Percentiles rank a stretch among this genome's conserved stretches.
Conservation (phyloP, 1,139 yeast species). For the Pichia sp. region DNA sequence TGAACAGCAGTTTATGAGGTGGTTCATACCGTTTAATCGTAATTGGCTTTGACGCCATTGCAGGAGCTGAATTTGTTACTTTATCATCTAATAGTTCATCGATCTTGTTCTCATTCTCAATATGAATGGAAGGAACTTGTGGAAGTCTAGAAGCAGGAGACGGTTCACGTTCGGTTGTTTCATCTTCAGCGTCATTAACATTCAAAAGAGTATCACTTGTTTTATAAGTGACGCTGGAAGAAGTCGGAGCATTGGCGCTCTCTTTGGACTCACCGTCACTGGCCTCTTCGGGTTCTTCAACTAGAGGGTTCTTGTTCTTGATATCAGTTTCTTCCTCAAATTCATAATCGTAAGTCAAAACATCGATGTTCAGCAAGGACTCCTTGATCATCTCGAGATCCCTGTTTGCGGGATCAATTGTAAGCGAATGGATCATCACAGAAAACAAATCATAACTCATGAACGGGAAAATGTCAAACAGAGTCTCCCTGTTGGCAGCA, state of each 20-base stretch:
- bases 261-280: too few species aligned
- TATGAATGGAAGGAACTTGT: too few species aligned
- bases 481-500: conserved; percentile 79
- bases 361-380: conserved; percentile 53
- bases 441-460: conserved; percentile 84
- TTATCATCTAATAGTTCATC: not conserved
- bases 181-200: not conserved
- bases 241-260: too few species aligned
- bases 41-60: conserved; percentile 5
- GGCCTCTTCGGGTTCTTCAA: conserved; percentile 7
- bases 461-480: conserved; percentile 86
- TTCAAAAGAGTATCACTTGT: not conserved
- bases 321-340: conserved; percentile 34
- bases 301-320: conserved; percentile 1
- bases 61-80: not conserved
- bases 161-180: not conserved
- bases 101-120: not conserved
- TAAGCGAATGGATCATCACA: conserved; percentile 67
- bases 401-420: conserved; percentile 84
- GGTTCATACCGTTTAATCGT: conserved; percentile 12
- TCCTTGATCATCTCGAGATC: conserved; percentile 50
- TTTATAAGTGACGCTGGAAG: not conserved
- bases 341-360: conserved; percentile 73
- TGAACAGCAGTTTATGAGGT: conserved; percentile 7
- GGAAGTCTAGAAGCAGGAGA: too few species aligned